phyloP scores from a whole-genome alignment of 345 rosid species.

The rapeseed (Brassica napus) region DNA sequence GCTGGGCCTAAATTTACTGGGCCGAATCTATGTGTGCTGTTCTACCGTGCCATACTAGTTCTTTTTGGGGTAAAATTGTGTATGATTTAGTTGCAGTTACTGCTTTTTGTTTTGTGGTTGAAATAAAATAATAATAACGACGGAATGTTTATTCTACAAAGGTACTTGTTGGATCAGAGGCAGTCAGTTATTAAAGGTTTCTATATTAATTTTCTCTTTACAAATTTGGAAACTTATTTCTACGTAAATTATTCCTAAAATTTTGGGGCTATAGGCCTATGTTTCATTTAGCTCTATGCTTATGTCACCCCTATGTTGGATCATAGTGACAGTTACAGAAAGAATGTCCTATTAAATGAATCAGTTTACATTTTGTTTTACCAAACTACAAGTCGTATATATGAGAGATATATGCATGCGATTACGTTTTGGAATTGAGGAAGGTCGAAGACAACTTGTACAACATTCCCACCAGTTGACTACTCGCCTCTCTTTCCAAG shows the following conservation, averaged over 20 bases:
- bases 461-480: not conserved
- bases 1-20: conserved; percentile 4
- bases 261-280: not conserved
- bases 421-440: not conserved
- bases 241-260: not conserved
- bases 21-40: not conserved
- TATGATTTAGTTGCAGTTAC: not conserved
- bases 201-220: too few species aligned
- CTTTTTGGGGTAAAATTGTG: not conserved
- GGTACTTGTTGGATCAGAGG: not conserved
- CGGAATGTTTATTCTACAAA: not conserved
- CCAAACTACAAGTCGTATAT: not conserved
- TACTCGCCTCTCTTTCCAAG: conserved; percentile 5
- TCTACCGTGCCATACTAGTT: too few species aligned
- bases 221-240: not conserved
- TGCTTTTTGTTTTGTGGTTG: not conserved
- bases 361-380: not conserved
- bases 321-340: not conserved
- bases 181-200: not conserved
- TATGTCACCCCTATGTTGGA: not conserved
- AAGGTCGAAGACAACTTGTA: not conserved
- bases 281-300: not conserved
- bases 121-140: not conserved
- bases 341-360: not conserved
- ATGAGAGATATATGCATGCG: not conserved